Evolutionary conservation across 306 rosid species (phyloP).

Genomic region (Biancaea sappan): DNA sequence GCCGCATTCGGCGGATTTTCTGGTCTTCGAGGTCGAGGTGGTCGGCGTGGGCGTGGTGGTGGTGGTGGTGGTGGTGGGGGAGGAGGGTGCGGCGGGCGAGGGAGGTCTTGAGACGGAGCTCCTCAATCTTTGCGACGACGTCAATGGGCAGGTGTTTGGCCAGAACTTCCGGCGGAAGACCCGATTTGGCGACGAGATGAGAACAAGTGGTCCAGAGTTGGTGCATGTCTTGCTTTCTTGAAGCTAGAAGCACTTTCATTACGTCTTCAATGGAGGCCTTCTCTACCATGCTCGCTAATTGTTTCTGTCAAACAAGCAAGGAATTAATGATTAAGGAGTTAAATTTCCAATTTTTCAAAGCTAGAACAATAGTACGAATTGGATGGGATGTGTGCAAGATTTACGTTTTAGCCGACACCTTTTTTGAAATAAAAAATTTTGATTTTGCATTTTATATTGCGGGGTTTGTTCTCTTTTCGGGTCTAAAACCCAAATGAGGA

Average conservation of each 20-base stretch:
- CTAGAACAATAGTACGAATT: too few relatives aligned
- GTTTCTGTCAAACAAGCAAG: slow-evolving; percentile 58
- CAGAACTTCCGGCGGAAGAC: slow-evolving; percentile 86
- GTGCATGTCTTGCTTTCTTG: slow-evolving; percentile 97
- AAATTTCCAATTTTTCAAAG: too few relatives aligned
- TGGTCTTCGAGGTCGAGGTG: slow-evolving; percentile 90
- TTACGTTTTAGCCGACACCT: background rate
- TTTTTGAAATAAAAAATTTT: too few relatives aligned
- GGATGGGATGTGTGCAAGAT: slow-evolving; percentile 43
- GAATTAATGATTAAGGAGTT: background rate
- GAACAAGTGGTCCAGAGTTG: slow-evolving; percentile 97
- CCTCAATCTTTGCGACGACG: slow-evolving; percentile 84
- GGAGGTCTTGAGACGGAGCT: slow-evolving; percentile 89
- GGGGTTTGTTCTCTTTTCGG: slow-evolving; percentile 41
- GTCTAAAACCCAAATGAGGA: slow-evolving; percentile 64
- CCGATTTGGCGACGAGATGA: slow-evolving; percentile 88
- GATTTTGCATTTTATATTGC: too few relatives aligned
- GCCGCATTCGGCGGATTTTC: slow-evolving; percentile 83
- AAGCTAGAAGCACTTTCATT: slow-evolving; percentile 89
- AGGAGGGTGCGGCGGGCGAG: slow-evolving; percentile 64
- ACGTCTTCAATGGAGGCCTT: slow-evolving; percentile 96
- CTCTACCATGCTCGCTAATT: slow-evolving; percentile 96
- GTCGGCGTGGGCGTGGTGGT: slow-evolving; percentile 59
- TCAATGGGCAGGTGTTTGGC: slow-evolving; percentile 92
- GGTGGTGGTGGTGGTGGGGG: slow-evolving; percentile 56